These are phyloP conservation scores for Aureobasidium subglaciale DNA, from an alignment of 2,329 filamentous ascomycete genomes.

Conservation along the genomic window DNA sequence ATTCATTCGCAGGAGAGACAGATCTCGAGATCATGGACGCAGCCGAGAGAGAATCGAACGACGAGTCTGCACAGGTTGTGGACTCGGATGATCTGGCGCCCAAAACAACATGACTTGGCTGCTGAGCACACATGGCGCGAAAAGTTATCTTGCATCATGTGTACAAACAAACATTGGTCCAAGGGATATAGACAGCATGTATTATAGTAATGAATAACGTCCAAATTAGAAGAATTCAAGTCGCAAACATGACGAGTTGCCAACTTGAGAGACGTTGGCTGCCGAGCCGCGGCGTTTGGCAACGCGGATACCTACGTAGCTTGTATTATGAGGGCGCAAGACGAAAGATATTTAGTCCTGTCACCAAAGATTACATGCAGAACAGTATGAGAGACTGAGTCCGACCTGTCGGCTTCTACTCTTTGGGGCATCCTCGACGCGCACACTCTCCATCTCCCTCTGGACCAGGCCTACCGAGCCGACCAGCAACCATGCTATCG, in stretches of 20 bases:
- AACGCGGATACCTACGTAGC: background rate
- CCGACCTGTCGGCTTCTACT: no score
- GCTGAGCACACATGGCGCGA: background rate
- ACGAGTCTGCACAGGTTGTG: background rate
- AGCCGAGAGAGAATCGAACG: conserved; percentile 2
- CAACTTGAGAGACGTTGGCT: background rate
- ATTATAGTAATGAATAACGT: conserved; percentile 13
- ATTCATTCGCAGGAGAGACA: conserved; percentile 25
- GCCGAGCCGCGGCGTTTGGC: background rate
- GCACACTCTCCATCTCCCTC: background rate
- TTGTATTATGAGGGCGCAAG: no score
- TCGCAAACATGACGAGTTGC: background rate
- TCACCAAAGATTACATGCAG: background rate
- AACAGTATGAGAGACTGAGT: background rate
- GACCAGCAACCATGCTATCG: background rate
- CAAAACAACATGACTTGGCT: background rate
- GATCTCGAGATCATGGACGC: conserved; percentile 22
- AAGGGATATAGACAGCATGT: conserved; percentile 1
- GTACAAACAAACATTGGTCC: background rate
- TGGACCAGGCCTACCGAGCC: no score
- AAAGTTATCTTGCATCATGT: background rate
- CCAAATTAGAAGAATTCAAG: no score
- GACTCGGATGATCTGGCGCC: background rate
- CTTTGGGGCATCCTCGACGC: background rate
- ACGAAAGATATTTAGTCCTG: no score